Conservation (phyloP, 2,329 filamentous ascomycete species). For the Magnaporthiopsis incrustans region DNA sequence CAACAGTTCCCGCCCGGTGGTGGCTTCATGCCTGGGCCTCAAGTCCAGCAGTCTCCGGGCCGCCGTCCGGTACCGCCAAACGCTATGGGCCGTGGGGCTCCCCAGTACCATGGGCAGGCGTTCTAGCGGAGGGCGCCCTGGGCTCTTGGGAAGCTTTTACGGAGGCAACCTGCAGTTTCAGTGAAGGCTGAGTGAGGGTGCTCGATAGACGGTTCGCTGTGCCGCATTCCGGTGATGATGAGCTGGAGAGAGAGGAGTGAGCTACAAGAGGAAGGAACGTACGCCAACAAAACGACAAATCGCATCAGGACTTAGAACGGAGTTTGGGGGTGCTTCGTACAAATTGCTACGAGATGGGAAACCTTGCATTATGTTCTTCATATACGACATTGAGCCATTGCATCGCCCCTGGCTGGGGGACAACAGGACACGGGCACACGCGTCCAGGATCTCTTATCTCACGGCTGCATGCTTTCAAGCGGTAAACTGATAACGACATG, state of each 20-base stretch:
- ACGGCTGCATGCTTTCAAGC: not conserved
- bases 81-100: conserved; percentile 17
- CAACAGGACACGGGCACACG: not conserved
- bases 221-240: not conserved
- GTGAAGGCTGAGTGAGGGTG: not conserved
- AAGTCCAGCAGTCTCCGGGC: conserved; percentile 19
- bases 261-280: not conserved
- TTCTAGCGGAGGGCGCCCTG: conserved; percentile 16
- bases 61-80: conserved; percentile 10
- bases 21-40: conserved; percentile 14
- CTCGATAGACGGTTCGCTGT: not conserved
- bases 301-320: not conserved
- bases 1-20: conserved; percentile 15
- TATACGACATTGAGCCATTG: not conserved
- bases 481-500: not conserved
- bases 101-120: conserved; percentile 23
- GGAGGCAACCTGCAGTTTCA: not conserved
- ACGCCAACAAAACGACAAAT: not conserved
- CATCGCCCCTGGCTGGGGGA: conserved; percentile 2
- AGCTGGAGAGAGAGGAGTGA: not conserved
- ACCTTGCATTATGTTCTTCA: not conserved
- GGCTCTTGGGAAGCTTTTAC: not conserved
- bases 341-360: conserved; percentile 7
- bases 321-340: not conserved
- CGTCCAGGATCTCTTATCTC: not conserved